Base-by-base conservation (phyloP, 2,329 filamentous ascomycete species). In the Dryadomyces quercivorus region DNA sequence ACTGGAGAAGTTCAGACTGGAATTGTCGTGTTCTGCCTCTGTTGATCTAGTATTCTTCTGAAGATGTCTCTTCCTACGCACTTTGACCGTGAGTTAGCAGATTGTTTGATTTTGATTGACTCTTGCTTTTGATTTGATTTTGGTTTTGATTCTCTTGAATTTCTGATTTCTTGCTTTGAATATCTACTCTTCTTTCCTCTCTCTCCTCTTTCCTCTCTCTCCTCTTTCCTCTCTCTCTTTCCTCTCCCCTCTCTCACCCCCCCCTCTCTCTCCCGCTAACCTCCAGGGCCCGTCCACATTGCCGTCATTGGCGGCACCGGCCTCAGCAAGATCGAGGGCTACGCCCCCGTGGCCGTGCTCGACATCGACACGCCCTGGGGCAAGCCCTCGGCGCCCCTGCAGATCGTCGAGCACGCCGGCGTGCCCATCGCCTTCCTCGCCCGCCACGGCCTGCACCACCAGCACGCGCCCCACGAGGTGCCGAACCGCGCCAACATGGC, bases 251-350 rank as follows among this genome's bases (percentile, higher is more conserved):
- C 9, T 13, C 18, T 36, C 26, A 1, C 15, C 31, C 18, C 12
- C 45, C 15, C 26, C n/a, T 40, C 16, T 18, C 12, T 16, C 16
- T 15, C 34, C 52, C 15, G 1, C 52, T 50, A 10, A 46, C 50
- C 51, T 26, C 18, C 56, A 86, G 84, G 76, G 53, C 79, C 84
- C 53, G 84, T 94, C 63, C 81, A 84, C 62, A 93, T 96, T 65
- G 92, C 86, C 67, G 86, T 95, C 54, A 90, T 95, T 62, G 91
- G 91, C 69, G 93, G 93, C 63, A 98, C 93, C 43, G 93, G 93
- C 54, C 85, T 98, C 59, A 83, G 86, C 68, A 84, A 88, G 62
- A 85, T 98, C 61, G 85, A 89, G 31, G 85, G 86, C 70, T 97
- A 93, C 76, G 85, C 82, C 20, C 87, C 89, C 64, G 84, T 94